phyloP scores from a whole-genome alignment of 1,139 yeast species.

The Nakaseomyces nivariensis region DNA sequence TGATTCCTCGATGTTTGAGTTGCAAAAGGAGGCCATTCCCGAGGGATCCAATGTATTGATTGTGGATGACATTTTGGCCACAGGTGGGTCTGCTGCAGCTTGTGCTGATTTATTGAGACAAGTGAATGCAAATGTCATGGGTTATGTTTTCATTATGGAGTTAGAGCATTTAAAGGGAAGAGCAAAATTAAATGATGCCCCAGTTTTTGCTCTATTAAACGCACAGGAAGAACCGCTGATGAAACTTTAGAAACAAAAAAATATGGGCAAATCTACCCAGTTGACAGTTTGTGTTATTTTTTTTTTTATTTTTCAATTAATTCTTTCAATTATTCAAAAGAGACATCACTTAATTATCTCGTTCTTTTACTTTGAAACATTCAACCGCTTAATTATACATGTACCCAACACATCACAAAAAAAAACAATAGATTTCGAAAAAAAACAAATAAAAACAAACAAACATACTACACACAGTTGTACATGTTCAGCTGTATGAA shows the following conservation, averaged over 20 bases:
- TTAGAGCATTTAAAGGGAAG: constrained; percentile 85
- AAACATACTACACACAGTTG: too few relatives aligned
- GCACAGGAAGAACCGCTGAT: constrained; percentile 42
- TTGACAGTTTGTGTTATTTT: too few relatives aligned
- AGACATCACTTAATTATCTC: too few relatives aligned
- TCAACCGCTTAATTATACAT: too few relatives aligned
- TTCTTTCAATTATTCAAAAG: too few relatives aligned
- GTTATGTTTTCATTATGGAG: constrained; percentile 79
- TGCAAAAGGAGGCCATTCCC: constrained; percentile 71
- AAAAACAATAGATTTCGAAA: too few relatives aligned
- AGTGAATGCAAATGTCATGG: constrained; percentile 55
- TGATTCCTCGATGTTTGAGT: constrained; percentile 59
- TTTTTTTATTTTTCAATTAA: too few relatives aligned
- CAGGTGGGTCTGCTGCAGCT: constrained; percentile 88
- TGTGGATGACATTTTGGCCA: constrained; percentile 89
- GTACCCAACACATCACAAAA: too few relatives aligned
- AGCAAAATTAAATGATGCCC: constrained; percentile 71
- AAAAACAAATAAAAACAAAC: too few relatives aligned
- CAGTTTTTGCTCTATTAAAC: constrained; percentile 74
- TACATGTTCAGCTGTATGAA: too few relatives aligned
- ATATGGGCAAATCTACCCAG: too few relatives aligned
- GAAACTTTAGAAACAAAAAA: background rate
- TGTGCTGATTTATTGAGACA: constrained; percentile 71
- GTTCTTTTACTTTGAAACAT: too few relatives aligned
- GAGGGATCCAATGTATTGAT: constrained; percentile 67